Evolutionary conservation across 139 green algal species (phyloP).

Genomic region (Haematococcus sp.): DNA sequence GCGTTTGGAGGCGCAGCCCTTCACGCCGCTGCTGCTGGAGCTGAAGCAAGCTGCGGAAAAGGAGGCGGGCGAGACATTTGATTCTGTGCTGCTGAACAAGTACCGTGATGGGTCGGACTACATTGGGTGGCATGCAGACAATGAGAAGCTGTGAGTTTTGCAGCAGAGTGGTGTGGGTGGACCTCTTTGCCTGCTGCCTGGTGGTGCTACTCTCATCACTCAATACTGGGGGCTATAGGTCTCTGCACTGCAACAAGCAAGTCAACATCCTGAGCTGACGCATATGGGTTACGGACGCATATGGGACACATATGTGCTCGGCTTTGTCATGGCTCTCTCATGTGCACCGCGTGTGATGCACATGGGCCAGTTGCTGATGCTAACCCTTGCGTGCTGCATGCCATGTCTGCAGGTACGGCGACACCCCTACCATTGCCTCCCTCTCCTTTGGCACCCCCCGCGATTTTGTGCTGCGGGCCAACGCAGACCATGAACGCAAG

Average conservation of each 20-base stretch:
- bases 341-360: too few species aligned
- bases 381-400: too few species aligned
- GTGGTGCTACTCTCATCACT: neutral
- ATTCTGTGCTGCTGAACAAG: constrained; percentile 58
- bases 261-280: too few species aligned
- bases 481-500: constrained; percentile 22
- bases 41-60: constrained; percentile 34
- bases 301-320: too few species aligned
- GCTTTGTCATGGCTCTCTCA: too few species aligned
- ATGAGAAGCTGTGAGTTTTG: constrained; percentile 46
- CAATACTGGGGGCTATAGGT: neutral
- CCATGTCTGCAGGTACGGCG: constrained; percentile 17
- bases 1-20: neutral
- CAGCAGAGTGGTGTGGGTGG: neutral
- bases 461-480: constrained; percentile 56
- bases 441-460: constrained; percentile 54
- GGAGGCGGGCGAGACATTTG: constrained; percentile 36
- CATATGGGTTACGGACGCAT: too few species aligned
- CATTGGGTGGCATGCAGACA: constrained; percentile 62
- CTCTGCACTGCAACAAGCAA: too few species aligned
- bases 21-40: constrained; percentile 8
- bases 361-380: too few species aligned
- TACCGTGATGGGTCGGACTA: constrained; percentile 53
- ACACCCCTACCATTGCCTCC: constrained; percentile 29
- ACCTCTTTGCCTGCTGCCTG: too few species aligned